Base-by-base conservation (phyloP, 306 rosid species). In the Delonix regia region DNA sequence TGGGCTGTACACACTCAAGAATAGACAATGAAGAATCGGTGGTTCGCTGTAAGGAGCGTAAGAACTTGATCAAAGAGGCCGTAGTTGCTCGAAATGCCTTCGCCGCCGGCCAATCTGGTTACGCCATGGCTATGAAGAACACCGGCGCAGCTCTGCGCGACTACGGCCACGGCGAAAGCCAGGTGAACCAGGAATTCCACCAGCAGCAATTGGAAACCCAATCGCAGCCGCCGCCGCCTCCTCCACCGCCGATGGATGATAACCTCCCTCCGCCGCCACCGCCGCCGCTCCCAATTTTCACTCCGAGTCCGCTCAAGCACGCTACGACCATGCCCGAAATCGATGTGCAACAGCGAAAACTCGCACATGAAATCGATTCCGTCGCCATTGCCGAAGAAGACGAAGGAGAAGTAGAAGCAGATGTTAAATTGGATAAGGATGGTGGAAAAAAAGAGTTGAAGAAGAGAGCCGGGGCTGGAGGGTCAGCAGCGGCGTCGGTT, bases 1-100 rank as follows among this genome's bases (percentile, higher is more conserved):
- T 93, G 97, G 97, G 97, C 39, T 93, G 97, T 48, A 92, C 92
- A 0, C 97, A 93, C 51, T 93, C 97, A 2, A 87, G 88, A 69
- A 90, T 93, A 71, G 96, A 90, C 78, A 93, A 93, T 34, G 97
- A 93, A 74, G 97, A 93, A 81, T 83, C 96, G 0, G 97, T 93
- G 5, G 68, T 81, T 9, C 87, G 97, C 4, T 93, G 94, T 63
- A 93, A 93, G 83, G 97, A 90, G 0, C 90, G 96, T 0, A 86
- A 84, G 33, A 86, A 77, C 33, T 53, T 90, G 2, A 93, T 93
- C 90, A 85, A 85, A 44, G 96, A 86, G 1, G 97, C 97, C 1
- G 96, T 90, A 27, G 83, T 73, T 9, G 92, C 97, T 36, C 83
- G 97, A 0, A 93, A 90, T 47, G 96, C 92, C 77, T 93, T 93